Percentiles rank a stretch among this genome's conserved stretches.
Conservation (phyloP, 1,139 yeast species). For the Saccharomycopsis crataegensis region DNA sequence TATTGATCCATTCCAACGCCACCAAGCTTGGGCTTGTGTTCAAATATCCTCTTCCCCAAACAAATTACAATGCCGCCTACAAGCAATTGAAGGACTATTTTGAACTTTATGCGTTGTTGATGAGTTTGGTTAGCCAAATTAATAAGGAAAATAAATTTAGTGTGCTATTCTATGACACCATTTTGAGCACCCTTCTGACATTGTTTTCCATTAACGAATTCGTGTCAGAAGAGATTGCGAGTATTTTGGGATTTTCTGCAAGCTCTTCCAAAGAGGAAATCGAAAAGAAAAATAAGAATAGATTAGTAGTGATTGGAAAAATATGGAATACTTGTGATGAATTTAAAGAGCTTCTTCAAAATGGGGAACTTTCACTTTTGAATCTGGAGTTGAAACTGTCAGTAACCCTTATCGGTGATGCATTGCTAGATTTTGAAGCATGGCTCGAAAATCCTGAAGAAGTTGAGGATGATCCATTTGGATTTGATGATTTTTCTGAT, state of each 20-base stretch:
- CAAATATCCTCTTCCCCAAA: conserved; percentile 7
- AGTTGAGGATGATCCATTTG: conserved; percentile 18
- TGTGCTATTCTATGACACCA: neutral
- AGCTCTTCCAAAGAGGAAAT: neutral
- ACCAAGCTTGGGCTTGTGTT: conserved; percentile 19
- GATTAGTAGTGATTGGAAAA: conserved; percentile 14
- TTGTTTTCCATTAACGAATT: conserved; percentile 3
- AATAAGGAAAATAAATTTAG: conserved; percentile 1
- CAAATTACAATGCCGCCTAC: conserved; percentile 6
- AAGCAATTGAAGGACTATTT: conserved; percentile 14
- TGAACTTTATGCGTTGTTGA: conserved; percentile 1
- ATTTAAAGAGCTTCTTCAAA: conserved; percentile 3
- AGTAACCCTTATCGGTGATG: conserved; percentile 6
- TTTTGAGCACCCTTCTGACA: neutral
- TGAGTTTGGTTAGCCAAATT: conserved; percentile 10
- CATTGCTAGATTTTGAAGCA: conserved; percentile 7
- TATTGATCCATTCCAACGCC: conserved; percentile 11
- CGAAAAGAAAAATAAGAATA: neutral
- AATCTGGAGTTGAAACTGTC: conserved; percentile 3
- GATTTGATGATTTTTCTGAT: conserved; percentile 11
- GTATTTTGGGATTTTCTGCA: neutral
- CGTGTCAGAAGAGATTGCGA: neutral
- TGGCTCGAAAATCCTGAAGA: conserved; percentile 16
- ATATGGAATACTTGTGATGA: conserved; percentile 17
- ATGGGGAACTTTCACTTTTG: conserved; percentile 9